phyloP scores from a whole-genome alignment of 768 basidiomycete genomes.

The Russula sp. region DNA sequence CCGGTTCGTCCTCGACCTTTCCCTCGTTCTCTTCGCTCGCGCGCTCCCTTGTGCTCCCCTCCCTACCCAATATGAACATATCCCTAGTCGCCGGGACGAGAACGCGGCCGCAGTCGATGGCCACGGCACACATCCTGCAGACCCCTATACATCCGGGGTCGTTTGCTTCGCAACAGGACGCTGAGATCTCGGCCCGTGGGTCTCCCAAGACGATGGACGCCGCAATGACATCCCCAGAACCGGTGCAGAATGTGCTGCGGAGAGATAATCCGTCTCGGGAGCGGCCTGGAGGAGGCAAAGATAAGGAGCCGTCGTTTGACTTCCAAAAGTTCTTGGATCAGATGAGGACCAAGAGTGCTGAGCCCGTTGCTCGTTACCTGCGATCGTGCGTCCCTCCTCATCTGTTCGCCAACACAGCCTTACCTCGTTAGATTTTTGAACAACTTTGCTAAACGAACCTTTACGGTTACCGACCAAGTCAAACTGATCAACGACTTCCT shows the following conservation, averaged over 20 bases:
- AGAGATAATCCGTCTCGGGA: slow-evolving; percentile 24
- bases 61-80: slow-evolving; percentile 31
- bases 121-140: slow-evolving; percentile 31
- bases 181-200: slow-evolving; percentile 3
- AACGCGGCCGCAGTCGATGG: slow-evolving; percentile 52
- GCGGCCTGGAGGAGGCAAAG: slow-evolving; percentile 27
- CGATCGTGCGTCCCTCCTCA: slow-evolving; percentile 66
- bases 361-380: slow-evolving; percentile 91
- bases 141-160: slow-evolving; percentile 14
- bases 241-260: slow-evolving; percentile 22
- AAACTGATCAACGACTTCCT: slow-evolving; percentile 95
- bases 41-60: slow-evolving; percentile 53
- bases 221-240: not conserved
- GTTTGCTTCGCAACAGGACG: slow-evolving; percentile 17
- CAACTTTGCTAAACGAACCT: slow-evolving; percentile 88
- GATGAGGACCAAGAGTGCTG: slow-evolving; percentile 82
- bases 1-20: slow-evolving; percentile 37
- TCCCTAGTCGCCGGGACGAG: slow-evolving; percentile 23
- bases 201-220: slow-evolving; percentile 13
- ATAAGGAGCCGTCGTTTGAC: slow-evolving; percentile 61
- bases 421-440: slow-evolving; percentile 65
- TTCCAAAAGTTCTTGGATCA: slow-evolving; percentile 95
- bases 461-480: slow-evolving; percentile 88
- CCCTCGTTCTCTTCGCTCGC: slow-evolving; percentile 63
- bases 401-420: not conserved